phyloP scores from a whole-genome alignment of 768 basidiomycete genomes.

The Leccinum boreale region DNA sequence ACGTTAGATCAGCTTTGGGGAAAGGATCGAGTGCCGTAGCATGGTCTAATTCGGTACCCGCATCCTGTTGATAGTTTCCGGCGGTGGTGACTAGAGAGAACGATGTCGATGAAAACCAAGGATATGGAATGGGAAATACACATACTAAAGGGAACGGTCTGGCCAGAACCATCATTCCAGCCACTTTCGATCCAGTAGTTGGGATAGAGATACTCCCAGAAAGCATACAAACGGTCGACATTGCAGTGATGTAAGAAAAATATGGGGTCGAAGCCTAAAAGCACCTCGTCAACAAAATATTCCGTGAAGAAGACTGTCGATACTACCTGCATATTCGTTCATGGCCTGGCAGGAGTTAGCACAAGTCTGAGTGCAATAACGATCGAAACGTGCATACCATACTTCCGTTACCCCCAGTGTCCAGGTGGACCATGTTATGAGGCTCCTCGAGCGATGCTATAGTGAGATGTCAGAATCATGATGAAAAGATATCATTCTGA shows the following conservation, averaged over 20 bases:
- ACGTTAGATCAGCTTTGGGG: slow-evolving; percentile 3
- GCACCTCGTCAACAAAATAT: not conserved
- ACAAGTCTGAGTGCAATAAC: not conserved
- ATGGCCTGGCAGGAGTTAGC: slow-evolving; percentile 1
- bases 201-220: slow-evolving; percentile 24
- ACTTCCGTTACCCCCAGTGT: slow-evolving; percentile 13
- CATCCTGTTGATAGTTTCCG: slow-evolving; percentile 5
- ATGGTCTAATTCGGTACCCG: not conserved
- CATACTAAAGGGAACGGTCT: slow-evolving; percentile 9
- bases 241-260: slow-evolving; percentile 20
- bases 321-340: slow-evolving; percentile 20
- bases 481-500: not conserved
- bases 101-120: not conserved
- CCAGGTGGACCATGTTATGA: slow-evolving; percentile 19
- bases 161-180: slow-evolving; percentile 11
- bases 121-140: not conserved
- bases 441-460: slow-evolving; percentile 18
- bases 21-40: slow-evolving; percentile 10
- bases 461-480: not conserved
- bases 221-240: slow-evolving; percentile 20
- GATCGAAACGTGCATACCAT: slow-evolving; percentile 10
- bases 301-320: not conserved
- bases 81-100: slow-evolving; percentile 2
- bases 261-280: slow-evolving; percentile 16
- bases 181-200: slow-evolving; percentile 15